Evolutionary conservation across 2,329 filamentous ascomycete genomes (phyloP).

Genomic region (Fusarium sambucinum): DNA sequence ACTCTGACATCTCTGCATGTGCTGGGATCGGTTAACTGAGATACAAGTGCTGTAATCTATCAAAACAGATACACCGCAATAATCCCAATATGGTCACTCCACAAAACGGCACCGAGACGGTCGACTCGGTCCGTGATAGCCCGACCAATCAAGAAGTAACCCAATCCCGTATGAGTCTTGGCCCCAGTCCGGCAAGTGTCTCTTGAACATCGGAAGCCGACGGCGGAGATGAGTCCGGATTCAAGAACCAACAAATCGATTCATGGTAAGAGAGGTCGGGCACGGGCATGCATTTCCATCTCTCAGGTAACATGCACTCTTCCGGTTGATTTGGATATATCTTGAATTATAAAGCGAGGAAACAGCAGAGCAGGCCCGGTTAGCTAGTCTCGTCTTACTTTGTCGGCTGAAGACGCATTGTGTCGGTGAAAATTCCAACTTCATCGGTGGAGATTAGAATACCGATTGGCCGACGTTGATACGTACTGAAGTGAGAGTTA

Average conservation of each 20-base stretch:
- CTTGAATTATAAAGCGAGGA: conserved; percentile 2
- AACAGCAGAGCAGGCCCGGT: not conserved
- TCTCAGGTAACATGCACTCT: not conserved
- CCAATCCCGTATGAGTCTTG: conserved; percentile 3
- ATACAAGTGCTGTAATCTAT: not conserved
- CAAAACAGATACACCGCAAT: conserved; percentile 5
- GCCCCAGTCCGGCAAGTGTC: conserved; percentile 13
- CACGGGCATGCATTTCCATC: not conserved
- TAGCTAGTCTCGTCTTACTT: not conserved
- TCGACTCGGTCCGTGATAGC: conserved; percentile 31
- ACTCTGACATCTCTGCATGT: not conserved
- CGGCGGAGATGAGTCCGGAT: conserved; percentile 20
- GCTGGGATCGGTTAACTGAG: not conserved
- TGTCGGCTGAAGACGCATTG: conserved; percentile 37
- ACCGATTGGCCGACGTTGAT: conserved; percentile 12
- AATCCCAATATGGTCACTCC: not conserved
- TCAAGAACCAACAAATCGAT: conserved; percentile 1
- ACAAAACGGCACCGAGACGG: not conserved
- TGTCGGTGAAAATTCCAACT: conserved; percentile 32
- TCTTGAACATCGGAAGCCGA: conserved; percentile 20
- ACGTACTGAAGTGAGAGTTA: conserved; percentile 6
- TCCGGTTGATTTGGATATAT: not conserved
- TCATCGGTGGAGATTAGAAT: conserved; percentile 12
- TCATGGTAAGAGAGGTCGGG: not conserved
- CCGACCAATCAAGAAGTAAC: conserved; percentile 18